A percentile compares a stretch with the other conserved stretches of the same genome.
Evolutionary conservation across 345 rosid species (phyloP).

Genomic region (Sonneratia alba): DNA sequence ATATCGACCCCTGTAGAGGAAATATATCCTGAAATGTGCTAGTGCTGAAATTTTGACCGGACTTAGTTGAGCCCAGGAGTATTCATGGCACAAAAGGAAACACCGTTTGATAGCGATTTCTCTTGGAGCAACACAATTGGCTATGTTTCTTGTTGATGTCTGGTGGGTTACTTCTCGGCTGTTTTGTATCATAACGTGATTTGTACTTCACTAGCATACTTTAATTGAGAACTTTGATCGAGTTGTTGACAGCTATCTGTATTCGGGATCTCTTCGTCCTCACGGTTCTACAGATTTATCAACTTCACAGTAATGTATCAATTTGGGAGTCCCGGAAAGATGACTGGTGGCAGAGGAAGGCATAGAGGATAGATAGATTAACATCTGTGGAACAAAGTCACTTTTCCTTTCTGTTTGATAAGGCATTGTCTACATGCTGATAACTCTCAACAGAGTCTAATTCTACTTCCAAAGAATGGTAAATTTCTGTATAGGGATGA

Average conservation of each 20-base stretch:
- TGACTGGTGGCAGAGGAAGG: no score
- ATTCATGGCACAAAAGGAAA: background rate
- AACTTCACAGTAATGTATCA: background rate
- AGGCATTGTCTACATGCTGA: background rate
- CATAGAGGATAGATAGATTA: background rate
- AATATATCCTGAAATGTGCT: background rate
- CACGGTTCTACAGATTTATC: background rate
- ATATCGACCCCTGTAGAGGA: slow-evolving; percentile 13
- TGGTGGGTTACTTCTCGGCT: slow-evolving; percentile 1
- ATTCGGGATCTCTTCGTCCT: background rate
- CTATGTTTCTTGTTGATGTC: background rate
- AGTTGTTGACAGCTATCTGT: background rate
- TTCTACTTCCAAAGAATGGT: background rate
- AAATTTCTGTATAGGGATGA: background rate
- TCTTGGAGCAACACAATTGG: background rate
- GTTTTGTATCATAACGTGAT: background rate
- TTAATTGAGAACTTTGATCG: background rate
- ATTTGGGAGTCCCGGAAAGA: background rate
- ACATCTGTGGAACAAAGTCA: background rate
- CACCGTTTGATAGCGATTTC: background rate
- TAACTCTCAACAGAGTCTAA: background rate
- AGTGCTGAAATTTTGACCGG: background rate
- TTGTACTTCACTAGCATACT: background rate
- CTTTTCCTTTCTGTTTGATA: background rate
- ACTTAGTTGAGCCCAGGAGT: background rate